Percentiles rank a stretch among this genome's conserved stretches.
These are phyloP conservation scores for Axilococcus clingmanii DNA, from an alignment of 139 green algal species.

Conservation along the genomic window DNA sequence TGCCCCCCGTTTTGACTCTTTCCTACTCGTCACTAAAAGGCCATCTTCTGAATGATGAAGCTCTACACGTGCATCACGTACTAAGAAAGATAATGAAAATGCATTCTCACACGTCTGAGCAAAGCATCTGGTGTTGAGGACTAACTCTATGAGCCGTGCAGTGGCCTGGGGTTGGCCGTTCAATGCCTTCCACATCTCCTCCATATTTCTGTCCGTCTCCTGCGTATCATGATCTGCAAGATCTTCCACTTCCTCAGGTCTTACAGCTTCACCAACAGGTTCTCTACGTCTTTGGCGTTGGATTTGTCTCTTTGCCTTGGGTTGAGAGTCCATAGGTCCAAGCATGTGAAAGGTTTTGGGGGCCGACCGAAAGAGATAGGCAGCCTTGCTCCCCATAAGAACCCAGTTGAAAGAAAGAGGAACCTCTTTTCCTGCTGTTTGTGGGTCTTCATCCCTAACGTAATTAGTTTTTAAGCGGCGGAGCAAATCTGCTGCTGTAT, in stretches of 20 bases:
- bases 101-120: slow-evolving; percentile 80
- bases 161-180: not conserved
- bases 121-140: slow-evolving; percentile 62
- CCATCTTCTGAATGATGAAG: slow-evolving; percentile 25
- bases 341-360: slow-evolving; percentile 38
- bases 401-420: slow-evolving; percentile 46
- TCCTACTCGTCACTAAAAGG: slow-evolving; percentile 11
- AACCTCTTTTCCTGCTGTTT: slow-evolving; percentile 15
- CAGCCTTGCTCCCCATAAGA: slow-evolving; percentile 15
- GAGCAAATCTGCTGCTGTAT: slow-evolving; percentile 19
- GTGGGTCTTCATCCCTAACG: slow-evolving; percentile 16
- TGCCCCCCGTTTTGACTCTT: not conserved
- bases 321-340: slow-evolving; percentile 33
- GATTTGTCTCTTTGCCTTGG: slow-evolving; percentile 23
- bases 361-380: slow-evolving; percentile 15
- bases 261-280: slow-evolving; percentile 13
- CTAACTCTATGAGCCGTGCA: slow-evolving; percentile 41
- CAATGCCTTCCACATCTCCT: slow-evolving; percentile 56
- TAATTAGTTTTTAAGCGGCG: slow-evolving; percentile 22
- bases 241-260: slow-evolving; percentile 16
- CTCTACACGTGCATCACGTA: slow-evolving; percentile 31
- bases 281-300: slow-evolving; percentile 11
- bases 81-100: slow-evolving; percentile 79
- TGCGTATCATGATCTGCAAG: slow-evolving; percentile 31
- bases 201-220: slow-evolving; percentile 68